phyloP scores from a whole-genome alignment of 139 green algal species.

The Bryopsis sp. region DNA sequence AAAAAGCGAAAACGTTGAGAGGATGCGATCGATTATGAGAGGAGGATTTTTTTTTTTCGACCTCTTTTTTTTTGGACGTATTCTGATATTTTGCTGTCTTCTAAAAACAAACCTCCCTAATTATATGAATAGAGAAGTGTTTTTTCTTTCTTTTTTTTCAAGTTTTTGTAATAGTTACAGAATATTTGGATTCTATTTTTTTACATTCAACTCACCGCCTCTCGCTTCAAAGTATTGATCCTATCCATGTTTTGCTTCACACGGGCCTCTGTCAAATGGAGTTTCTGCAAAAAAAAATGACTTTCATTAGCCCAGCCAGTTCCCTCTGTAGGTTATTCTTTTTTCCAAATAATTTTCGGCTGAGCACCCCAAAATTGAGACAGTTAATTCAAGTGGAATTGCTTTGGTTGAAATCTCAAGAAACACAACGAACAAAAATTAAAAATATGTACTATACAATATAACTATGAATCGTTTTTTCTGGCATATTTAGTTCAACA shows the following conservation, averaged over 20 bases:
- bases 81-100: no score
- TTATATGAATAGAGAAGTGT: no score
- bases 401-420: no score
- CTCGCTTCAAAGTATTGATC: slow-evolving; percentile 61
- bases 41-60: background rate
- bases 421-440: no score
- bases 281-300: slow-evolving; percentile 19
- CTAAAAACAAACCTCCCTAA: no score
- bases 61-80: background rate
- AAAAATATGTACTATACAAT: no score
- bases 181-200: background rate
- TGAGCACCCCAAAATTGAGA: no score
- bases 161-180: background rate
- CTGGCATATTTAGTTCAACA: background rate
- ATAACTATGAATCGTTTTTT: no score
- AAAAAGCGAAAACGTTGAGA: background rate
- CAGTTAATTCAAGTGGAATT: no score
- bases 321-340: background rate
- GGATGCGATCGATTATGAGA: background rate
- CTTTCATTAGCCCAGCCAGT: no score
- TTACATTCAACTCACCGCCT: slow-evolving; percentile 31
- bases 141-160: no score
- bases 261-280: slow-evolving; percentile 37
- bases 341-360: no score
- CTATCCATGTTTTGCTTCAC: slow-evolving; percentile 61